Evolutionary conservation across 768 basidiomycete species (phyloP).

Genomic region (Crucibulum laeve): DNA sequence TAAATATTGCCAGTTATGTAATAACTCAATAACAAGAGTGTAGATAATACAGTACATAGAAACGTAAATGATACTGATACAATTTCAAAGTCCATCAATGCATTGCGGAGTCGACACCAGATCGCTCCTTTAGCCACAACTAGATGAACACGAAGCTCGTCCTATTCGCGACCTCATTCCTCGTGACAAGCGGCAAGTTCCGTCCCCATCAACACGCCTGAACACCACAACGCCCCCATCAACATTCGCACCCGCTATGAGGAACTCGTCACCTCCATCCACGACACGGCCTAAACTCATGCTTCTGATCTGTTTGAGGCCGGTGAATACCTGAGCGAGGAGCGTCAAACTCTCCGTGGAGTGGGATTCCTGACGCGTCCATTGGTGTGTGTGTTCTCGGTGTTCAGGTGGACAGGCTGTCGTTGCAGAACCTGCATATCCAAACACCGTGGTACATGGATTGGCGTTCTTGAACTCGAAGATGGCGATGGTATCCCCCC

Average conservation of each 20-base stretch:
- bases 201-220: constrained; percentile 47
- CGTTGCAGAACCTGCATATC: not conserved
- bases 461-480: constrained; percentile 33
- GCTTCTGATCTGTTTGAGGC: constrained; percentile 50
- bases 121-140: too few species aligned
- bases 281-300: constrained; percentile 37
- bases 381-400: constrained; percentile 10
- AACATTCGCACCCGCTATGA: constrained; percentile 45
- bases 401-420: not conserved
- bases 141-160: constrained; percentile 45
- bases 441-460: not conserved
- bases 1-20: too few species aligned
- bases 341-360: constrained; percentile 23
- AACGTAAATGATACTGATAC: too few species aligned
- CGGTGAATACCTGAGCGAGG: constrained; percentile 48
- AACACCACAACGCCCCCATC: constrained; percentile 55
- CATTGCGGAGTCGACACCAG: too few species aligned
- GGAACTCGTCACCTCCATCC: constrained; percentile 21
- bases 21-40: too few species aligned
- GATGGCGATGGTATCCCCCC: constrained; percentile 56
- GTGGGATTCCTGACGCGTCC: not conserved
- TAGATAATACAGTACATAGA: too few species aligned
- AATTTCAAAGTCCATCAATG: too few species aligned
- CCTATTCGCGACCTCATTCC: constrained; percentile 48
- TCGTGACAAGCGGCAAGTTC: constrained; percentile 44